Evolutionary conservation across 352 stramenopile genomes (phyloP), one percentile per base, ranked within the genome.

Genomic region (Hyaloperonospora brassicae): DNA sequence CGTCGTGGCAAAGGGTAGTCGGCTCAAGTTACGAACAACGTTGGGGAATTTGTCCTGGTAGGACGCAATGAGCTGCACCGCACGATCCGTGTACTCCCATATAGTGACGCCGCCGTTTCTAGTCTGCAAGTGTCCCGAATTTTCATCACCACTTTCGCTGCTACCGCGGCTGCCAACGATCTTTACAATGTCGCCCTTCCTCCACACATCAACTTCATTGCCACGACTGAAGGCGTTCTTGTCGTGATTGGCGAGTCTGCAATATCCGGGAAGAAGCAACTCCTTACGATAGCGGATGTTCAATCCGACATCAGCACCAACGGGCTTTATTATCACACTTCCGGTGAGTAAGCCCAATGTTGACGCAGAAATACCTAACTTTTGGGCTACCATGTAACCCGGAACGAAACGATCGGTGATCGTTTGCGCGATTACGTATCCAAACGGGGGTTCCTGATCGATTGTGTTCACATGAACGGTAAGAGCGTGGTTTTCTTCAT

Each of bases 51-150:
- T 74, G 17, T 87, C 80, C 59, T 93, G 84, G 68, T 98, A 99
- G 5, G 81, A 85, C 9, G 86, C 79, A 44, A 99, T 80, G 35
- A 99, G 79, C 14, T 93, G 73, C 22, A 98, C 79, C 5, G 96
- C 96, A 35, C 91, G 95, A 45, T 96, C 87, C 2, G 94, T 97
- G 70, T 98, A 99, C 73, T 99, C 93, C 95, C 96, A 99, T n/a
- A 68, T 72, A 4, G 71, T 84, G 39, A 65, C 43, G 40, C 59
- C 60, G 4, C 58, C 53, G 55, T 62, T 64, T 45, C 41, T 51
- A 21, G 34, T 5, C 10, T 52, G 40, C 35, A 53, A 42, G 5
- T 31, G 31, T 10, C 48, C 36, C 2, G 39, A 55, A 31, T 47
- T 55, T 12, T 44, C 31, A 39, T 41, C 40, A 24, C 36, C 49